phyloP scores from a whole-genome alignment of 2,329 filamentous ascomycete species.

The Botryotinia globosa region DNA sequence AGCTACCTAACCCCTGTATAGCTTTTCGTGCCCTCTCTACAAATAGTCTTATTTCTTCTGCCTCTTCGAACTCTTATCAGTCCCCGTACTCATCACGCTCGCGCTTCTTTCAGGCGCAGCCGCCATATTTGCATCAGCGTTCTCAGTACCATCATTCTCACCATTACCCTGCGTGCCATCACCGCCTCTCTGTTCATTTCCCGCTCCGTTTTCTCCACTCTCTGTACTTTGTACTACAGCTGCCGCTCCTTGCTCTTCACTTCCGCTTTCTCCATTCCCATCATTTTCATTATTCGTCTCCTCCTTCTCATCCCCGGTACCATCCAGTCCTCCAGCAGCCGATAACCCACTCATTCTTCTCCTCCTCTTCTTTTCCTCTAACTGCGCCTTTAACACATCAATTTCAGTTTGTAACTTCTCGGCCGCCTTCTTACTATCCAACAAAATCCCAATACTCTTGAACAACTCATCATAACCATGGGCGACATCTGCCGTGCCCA shows the following conservation, averaged over 20 bases:
- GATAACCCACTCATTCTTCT: constrained; percentile 44
- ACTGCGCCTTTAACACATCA: constrained; percentile 56
- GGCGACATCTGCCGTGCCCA: constrained; percentile 72
- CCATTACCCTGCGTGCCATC: constrained; percentile 45
- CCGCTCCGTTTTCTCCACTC: constrained; percentile 43
- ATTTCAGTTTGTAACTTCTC: constrained; percentile 77
- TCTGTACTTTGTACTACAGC: background rate
- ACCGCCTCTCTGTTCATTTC: background rate
- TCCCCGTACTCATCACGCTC: constrained; percentile 70
- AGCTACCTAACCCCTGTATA: no score
- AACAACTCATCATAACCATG: constrained; percentile 70
- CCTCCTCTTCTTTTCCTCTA: constrained; percentile 42
- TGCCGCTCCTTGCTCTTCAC: background rate
- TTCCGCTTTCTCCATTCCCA: constrained; percentile 48
- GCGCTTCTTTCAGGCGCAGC: constrained; percentile 72
- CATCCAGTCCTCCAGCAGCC: constrained; percentile 18
- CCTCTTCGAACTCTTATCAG: constrained; percentile 56
- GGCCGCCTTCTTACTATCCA: constrained; percentile 70
- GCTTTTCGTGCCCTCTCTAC: background rate
- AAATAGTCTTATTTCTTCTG: constrained; percentile 43
- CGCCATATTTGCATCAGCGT: background rate
- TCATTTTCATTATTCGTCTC: constrained; percentile 24
- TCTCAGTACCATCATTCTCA: background rate
- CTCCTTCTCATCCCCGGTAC: constrained; percentile 50
- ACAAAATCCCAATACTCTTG: constrained; percentile 61